A percentile compares a stretch with the other conserved stretches of the same genome.
Evolutionary conservation across 2,329 filamentous ascomycete genomes (phyloP).

Genomic region (Colletotrichum neosansevieriae): DNA sequence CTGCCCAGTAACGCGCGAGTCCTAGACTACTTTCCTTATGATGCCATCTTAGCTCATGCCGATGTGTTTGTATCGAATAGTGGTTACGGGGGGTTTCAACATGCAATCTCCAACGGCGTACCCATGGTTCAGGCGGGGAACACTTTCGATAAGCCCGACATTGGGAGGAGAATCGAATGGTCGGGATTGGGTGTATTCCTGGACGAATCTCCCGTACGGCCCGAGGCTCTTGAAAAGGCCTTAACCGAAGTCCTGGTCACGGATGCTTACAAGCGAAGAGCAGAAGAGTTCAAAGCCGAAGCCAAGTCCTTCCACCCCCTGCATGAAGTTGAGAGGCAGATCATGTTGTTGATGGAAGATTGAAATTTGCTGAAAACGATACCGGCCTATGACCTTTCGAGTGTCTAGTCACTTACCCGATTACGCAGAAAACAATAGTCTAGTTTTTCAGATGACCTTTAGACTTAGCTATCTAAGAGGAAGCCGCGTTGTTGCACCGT

Average conservation of each 20-base stretch:
- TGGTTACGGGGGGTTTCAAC: conserved; percentile 61
- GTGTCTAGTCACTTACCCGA: too few relatives aligned
- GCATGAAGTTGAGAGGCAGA: conserved; percentile 10
- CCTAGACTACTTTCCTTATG: conserved; percentile 62
- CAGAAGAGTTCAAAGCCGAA: conserved; percentile 42
- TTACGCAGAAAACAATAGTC: too few relatives aligned
- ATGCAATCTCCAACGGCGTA: conserved; percentile 58
- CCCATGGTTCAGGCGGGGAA: conserved; percentile 60
- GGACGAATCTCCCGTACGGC: conserved; percentile 47
- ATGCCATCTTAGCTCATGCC: conserved; percentile 57
- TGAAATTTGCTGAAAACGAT: too few relatives aligned
- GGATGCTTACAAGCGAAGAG: conserved; percentile 39
- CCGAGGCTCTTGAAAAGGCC: conserved; percentile 36
- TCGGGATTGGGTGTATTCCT: conserved; percentile 39
- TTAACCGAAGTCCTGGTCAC: conserved; percentile 42
- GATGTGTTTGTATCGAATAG: conserved; percentile 62
- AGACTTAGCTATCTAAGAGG: too few relatives aligned
- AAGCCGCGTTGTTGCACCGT: too few relatives aligned
- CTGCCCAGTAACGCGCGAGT: conserved; percentile 57
- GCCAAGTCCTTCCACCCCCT: background rate
- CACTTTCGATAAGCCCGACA: conserved; percentile 52
- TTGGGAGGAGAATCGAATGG: conserved; percentile 42
- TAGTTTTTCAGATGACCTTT: too few relatives aligned
- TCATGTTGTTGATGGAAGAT: background rate
- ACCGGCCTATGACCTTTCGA: too few relatives aligned